A percentile compares a stretch with the other conserved stretches of the same genome.
Conservation (phyloP, 352 stramenopile genomes). For the Globisporangium canariense region DNA sequence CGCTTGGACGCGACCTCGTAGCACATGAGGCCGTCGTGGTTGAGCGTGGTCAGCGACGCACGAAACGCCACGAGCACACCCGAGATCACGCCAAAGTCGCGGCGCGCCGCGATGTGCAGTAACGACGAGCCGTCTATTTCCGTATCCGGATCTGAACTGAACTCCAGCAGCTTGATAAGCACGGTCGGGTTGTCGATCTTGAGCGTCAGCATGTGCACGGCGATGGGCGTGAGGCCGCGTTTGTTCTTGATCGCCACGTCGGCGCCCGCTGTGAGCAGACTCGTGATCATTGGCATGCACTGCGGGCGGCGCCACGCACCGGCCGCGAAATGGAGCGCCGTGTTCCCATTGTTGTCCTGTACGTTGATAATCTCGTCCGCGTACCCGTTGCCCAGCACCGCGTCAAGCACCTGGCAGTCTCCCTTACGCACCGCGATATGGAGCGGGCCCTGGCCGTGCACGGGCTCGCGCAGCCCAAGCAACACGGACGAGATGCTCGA, state of each 20-base stretch:
- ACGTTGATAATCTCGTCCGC: constrained; percentile 66
- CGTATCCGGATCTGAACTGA: constrained; percentile 51
- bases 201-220: constrained; percentile 76
- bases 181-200: constrained; percentile 71
- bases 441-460: constrained; percentile 71
- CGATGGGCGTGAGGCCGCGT: constrained; percentile 58
- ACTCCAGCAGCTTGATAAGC: constrained; percentile 62
- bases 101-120: constrained; percentile 51
- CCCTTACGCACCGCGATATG: constrained; percentile 78
- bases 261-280: constrained; percentile 49
- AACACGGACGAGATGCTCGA: constrained; percentile 69
- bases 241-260: constrained; percentile 57
- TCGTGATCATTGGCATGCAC: constrained; percentile 40
- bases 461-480: constrained; percentile 62
- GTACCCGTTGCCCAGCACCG: constrained; percentile 66
- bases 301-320: constrained; percentile 54
- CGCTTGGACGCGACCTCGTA: constrained; percentile 64
- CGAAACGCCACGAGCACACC: constrained; percentile 60
- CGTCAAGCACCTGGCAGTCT: constrained; percentile 66
- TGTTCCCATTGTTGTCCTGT: constrained; percentile 78
- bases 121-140: constrained; percentile 62
- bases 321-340: constrained; percentile 72
- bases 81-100: constrained; percentile 50
- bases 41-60: constrained; percentile 57
- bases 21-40: constrained; percentile 72